These are phyloP conservation scores for Lavandula angustifolia DNA, from an alignment of 257 asterid species.

Conservation along the genomic window DNA sequence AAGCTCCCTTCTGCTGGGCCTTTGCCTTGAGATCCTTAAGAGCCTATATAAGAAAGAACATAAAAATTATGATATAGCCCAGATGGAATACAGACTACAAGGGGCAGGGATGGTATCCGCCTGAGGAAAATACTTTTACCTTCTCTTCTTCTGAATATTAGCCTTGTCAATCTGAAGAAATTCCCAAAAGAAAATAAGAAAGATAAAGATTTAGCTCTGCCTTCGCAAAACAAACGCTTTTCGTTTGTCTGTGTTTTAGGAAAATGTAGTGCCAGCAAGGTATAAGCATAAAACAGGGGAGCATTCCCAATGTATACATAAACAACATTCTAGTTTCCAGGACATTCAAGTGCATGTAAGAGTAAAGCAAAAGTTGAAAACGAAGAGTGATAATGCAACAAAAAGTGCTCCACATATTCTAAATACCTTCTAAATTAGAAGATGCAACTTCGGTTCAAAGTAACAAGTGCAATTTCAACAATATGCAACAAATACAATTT, in stretches of 20 bases:
- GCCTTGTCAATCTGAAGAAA: constrained; percentile 64
- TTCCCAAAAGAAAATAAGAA: neutral
- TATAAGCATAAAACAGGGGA: neutral
- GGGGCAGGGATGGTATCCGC: neutral
- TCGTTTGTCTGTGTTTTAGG: neutral
- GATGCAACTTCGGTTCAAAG: neutral
- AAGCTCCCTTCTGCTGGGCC: constrained; percentile 65
- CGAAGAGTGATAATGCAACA: neutral
- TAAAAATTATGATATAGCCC: neutral
- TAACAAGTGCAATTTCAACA: neutral
- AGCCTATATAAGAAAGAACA: constrained; percentile 43
- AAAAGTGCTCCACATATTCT: neutral
- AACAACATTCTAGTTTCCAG: neutral
- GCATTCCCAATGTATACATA: neutral
- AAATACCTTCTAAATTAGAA: neutral
- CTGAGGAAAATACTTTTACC: constrained; percentile 36
- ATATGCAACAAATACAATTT: neutral
- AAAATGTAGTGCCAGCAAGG: neutral
- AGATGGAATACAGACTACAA: neutral
- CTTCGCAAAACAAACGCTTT: neutral
- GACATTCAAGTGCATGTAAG: neutral
- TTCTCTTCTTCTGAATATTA: constrained; percentile 75
- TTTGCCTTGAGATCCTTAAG: constrained; percentile 73
- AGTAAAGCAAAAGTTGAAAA: no score
- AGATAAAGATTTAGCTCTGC: neutral